phyloP scores from a whole-genome alignment of 2,329 filamentous ascomycete genomes.

The Rosellinia necatrix region DNA sequence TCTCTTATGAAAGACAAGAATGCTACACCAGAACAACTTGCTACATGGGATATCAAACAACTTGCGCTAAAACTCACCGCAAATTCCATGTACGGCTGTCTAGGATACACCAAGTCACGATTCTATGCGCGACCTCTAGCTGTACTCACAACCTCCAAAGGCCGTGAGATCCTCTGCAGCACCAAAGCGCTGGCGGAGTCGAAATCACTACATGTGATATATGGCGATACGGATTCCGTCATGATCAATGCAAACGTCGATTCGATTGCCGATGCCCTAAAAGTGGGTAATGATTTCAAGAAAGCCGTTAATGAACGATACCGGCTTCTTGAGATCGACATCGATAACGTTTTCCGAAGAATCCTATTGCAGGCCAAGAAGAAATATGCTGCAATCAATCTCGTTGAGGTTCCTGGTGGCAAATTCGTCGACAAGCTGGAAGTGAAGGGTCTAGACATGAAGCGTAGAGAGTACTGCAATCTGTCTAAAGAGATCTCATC shows the following conservation, averaged over 20 bases:
- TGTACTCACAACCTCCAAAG: slow-evolving; percentile 95
- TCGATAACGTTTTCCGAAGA: slow-evolving; percentile 94
- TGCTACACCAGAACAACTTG: slow-evolving; percentile 82
- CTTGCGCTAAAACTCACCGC: slow-evolving; percentile 94
- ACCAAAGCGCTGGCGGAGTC: slow-evolving; percentile 96
- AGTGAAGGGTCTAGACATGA: slow-evolving; percentile 98
- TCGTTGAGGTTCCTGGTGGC: slow-evolving; percentile 79
- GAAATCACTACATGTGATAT: slow-evolving; percentile 91
- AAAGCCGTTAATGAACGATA: slow-evolving; percentile 93
- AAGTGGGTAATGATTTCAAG: slow-evolving; percentile 94
- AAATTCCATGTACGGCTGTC: slow-evolving; percentile 99
- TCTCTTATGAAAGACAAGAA: slow-evolving; percentile 93
- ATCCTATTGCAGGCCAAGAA: slow-evolving; percentile 97
- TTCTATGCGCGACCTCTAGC: slow-evolving; percentile 96
- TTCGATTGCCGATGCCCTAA: slow-evolving; percentile 86
- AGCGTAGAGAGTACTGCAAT: slow-evolving; percentile 92
- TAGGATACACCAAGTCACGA: slow-evolving; percentile 94
- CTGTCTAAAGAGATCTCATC: slow-evolving; percentile 94
- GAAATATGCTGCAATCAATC: slow-evolving; percentile 97
- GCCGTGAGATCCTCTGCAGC: slow-evolving; percentile 92
- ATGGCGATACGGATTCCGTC: slow-evolving; percentile 98
- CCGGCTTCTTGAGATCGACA: slow-evolving; percentile 91
- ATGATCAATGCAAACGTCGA: slow-evolving; percentile 99
- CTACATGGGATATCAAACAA: slow-evolving; percentile 98
- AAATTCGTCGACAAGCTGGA: slow-evolving; percentile 95